A percentile compares a stretch with the other conserved stretches of the same genome.
These are phyloP conservation scores for Lenwebbia sp. DNA, from an alignment of 345 rosid species.

Conservation along the genomic window DNA sequence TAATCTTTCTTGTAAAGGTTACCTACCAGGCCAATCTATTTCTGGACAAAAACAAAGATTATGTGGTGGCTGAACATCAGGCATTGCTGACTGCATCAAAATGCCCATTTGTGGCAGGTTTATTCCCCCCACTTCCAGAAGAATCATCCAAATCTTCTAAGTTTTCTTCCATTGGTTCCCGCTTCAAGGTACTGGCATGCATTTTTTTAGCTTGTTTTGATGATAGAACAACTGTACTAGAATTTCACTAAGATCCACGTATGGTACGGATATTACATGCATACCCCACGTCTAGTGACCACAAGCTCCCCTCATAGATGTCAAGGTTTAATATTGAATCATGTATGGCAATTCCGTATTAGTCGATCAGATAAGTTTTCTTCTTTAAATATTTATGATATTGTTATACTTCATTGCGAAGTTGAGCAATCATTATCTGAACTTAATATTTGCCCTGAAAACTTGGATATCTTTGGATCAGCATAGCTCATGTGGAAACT, in stretches of 20 bases:
- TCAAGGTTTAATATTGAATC: background rate
- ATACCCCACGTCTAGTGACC: background rate
- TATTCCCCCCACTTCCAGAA: conserved; percentile 77
- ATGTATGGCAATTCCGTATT: background rate
- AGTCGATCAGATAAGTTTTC: background rate
- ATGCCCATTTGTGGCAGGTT: conserved; percentile 62
- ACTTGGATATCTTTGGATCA: background rate
- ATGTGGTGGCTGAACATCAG: conserved; percentile 95
- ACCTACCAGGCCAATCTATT: conserved; percentile 68
- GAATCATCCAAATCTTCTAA: conserved; percentile 89
- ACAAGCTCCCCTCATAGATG: background rate
- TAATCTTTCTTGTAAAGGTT: conserved; percentile 31
- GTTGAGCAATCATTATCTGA: background rate
- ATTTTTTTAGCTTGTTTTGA: background rate
- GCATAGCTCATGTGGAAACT: background rate
- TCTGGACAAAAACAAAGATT: conserved; percentile 90
- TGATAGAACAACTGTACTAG: background rate
- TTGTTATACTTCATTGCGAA: background rate
- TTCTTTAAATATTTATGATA: background rate
- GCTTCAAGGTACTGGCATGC: conserved; percentile 54
- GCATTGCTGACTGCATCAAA: conserved; percentile 68
- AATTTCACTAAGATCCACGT: background rate
- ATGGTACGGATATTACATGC: background rate
- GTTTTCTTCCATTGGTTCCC: conserved; percentile 87
- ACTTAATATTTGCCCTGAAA: background rate